Base-by-base conservation (phyloP, 169 alveolate species). In the Plasmodium berghei region DNA sequence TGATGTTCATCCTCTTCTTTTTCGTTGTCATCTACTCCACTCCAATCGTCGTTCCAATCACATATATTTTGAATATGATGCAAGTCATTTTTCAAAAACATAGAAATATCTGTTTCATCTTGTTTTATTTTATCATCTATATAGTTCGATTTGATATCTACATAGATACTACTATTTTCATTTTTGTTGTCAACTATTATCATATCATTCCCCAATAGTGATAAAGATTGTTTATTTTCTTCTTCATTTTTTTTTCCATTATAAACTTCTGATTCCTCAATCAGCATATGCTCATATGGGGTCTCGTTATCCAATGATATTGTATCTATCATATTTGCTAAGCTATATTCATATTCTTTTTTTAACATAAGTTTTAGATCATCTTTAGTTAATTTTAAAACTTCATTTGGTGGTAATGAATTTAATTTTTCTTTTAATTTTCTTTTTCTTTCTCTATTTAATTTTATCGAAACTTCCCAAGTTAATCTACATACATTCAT, bases 401-500 rank as follows among this genome's bases (percentile, higher is more conserved):
- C 90, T 9, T 83, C 85, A 22, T 83, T 69, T 28, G 90, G 90
- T 12, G 77, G 62, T 59, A 83, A 56, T 42, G 66, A 67, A 56
- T 67, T 54, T 26, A 83, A 52, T 61, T 66, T 83, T 9, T 83
- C 90, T 42, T 67, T 83, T 46, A 83, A 71, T 56, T 67, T 66
- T 71, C 90, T 66, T 48, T 69, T 83, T 40, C 90, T 83, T 55
- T 67, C 73, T 83, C 90, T 67, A 62, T 83, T 83, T 52, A 83
- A 62, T 59, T 83, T 83, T 22, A 83, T 83, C 16, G 96, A 87
- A 2, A 94, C 77, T 63, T 94, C 95, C 95, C 95, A 94, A 26
- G 69, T 91, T 72, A 91, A 72, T 62, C 93, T 75, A 40, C 93
- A 74, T 48, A 92, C 73, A 90, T 92, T 94, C 40, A 92, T 93